Percentiles rank a stretch among this genome's conserved stretches.
Evolutionary conservation across 176 grass and related monocot genomes (phyloP).

Genomic region (Rhynchospora pubera): DNA sequence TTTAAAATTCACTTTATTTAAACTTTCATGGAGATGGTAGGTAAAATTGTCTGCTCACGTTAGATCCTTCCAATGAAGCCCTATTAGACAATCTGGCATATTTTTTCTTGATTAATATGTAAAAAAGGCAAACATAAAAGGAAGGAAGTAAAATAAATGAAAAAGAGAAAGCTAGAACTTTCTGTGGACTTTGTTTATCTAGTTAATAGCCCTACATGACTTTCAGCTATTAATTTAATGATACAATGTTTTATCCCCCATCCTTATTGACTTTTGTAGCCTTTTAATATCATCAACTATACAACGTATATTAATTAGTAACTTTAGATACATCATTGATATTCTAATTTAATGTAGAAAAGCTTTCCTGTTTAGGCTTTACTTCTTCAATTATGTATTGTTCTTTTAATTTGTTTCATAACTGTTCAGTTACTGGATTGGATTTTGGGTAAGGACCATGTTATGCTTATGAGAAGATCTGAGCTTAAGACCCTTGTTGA

Average conservation of each 20-base stretch:
- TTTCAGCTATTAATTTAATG: not conserved
- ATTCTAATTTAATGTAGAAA: not conserved
- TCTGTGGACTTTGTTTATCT: not conserved
- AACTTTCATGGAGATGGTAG: not conserved
- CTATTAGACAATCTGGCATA: not conserved
- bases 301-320: not conserved
- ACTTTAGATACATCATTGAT: not conserved
- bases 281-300: too few species aligned
- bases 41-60: not conserved
- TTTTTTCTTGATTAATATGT: not conserved
- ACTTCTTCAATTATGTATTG: slow-evolving; percentile 5
- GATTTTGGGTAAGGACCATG: slow-evolving; percentile 76
- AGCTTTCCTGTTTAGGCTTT: not conserved
- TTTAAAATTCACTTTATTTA: not conserved
- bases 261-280: too few species aligned
- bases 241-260: not conserved
- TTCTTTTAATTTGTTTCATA: slow-evolving; percentile 9
- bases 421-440: slow-evolving; percentile 60
- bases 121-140: not conserved
- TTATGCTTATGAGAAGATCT: slow-evolving; percentile 94
- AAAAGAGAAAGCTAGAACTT: slow-evolving; percentile 2
- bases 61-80: not conserved
- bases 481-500: slow-evolving; percentile 93
- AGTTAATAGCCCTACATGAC: not conserved
- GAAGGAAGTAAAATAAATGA: not conserved